Evolutionary conservation across 2,329 filamentous ascomycete genomes (phyloP), one percentile per base, ranked within the genome.

Genomic region (Penicillium sp.): DNA sequence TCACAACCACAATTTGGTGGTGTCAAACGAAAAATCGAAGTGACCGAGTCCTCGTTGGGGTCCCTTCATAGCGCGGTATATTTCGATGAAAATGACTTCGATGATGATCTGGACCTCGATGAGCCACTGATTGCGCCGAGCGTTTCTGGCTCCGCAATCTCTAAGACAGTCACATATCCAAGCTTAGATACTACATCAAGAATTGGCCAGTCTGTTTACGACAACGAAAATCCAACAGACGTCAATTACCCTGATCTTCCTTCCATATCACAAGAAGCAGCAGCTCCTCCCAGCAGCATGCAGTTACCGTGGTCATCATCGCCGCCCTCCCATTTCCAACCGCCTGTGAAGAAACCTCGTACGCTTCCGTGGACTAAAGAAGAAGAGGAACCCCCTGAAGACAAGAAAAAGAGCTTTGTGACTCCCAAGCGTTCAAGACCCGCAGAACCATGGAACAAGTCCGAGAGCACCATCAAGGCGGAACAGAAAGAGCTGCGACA

Each of bases 51-150:
- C 6, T 64, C 68, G 6, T 61, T 82, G 54, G 73, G 73, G 1
- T 76, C 75, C 15, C 71, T 82, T 19, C 79, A 81, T 63, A 75
- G 71, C 49, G 74, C 73, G 4, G 83, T 89, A 10, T 84, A 83
- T 59, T 89, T 92, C 61, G 84, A 86, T 59, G 89, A 92, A 61
- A 87, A 93, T 66, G 93, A 96, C 69, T 94, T 96, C 64, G 91
- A 91, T 67, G 90, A 93, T 70, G 92, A 96, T 65, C 83, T 88
- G 21, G 84, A 91, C 55, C 79, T 96, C 25, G 89, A 90, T 56
- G 68, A 64, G 53, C 75, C 67, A 23, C 67, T 68, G 39, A 64
- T 62, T 25, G 65, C 67, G 12, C 67, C 66, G 10, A 58, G 39
- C 4, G 8, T 31, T 19, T 25, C 33, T 39, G 39, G 23, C 42